phyloP scores from a whole-genome alignment of 2,329 filamentous ascomycete genomes.

The Alternaria arborescens region DNA sequence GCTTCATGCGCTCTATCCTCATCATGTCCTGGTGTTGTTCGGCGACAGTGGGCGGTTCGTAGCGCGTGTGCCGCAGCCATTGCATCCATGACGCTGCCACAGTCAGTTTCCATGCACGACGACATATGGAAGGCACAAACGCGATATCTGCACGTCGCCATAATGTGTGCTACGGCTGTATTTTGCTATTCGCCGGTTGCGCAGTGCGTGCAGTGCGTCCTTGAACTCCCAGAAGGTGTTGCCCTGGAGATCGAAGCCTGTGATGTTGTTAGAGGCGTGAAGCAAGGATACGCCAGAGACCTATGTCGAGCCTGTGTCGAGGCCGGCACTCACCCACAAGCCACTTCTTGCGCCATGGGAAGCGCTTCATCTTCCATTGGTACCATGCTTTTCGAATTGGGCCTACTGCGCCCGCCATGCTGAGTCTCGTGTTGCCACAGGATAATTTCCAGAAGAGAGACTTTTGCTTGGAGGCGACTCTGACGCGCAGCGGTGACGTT shows the following conservation, averaged over 20 bases:
- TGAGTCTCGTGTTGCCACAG: slow-evolving; percentile 22
- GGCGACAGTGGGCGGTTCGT: slow-evolving; percentile 62
- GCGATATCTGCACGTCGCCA: slow-evolving; percentile 67
- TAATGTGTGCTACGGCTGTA: slow-evolving; percentile 63
- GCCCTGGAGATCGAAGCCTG: slow-evolving; percentile 68
- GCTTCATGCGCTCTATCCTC: slow-evolving; percentile 66
- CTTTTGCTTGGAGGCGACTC: slow-evolving; percentile 9
- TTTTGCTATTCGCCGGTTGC: slow-evolving; percentile 67
- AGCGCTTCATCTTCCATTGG: slow-evolving; percentile 68
- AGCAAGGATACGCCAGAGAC: slow-evolving; percentile 13
- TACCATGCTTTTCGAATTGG: slow-evolving; percentile 61
- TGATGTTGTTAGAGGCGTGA: slow-evolving; percentile 15
- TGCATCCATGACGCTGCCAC: slow-evolving; percentile 70
- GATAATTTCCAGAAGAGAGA: slow-evolving; percentile 7
- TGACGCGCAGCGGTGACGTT: slow-evolving; percentile 40
- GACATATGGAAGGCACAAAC: slow-evolving; percentile 44
- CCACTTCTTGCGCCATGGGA: slow-evolving; percentile 69
- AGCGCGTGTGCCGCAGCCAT: slow-evolving; percentile 70
- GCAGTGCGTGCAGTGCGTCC: slow-evolving; percentile 62
- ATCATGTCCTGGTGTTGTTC: slow-evolving; percentile 67
- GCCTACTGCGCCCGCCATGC: slow-evolving; percentile 51
- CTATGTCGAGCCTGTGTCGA: slow-evolving; percentile 1
- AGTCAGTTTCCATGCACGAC: slow-evolving; percentile 1
- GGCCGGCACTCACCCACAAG: slow-evolving; percentile 60
- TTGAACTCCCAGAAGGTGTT: slow-evolving; percentile 75